phyloP scores from a whole-genome alignment of 306 rosid species.

The Clitoria ternatea region DNA sequence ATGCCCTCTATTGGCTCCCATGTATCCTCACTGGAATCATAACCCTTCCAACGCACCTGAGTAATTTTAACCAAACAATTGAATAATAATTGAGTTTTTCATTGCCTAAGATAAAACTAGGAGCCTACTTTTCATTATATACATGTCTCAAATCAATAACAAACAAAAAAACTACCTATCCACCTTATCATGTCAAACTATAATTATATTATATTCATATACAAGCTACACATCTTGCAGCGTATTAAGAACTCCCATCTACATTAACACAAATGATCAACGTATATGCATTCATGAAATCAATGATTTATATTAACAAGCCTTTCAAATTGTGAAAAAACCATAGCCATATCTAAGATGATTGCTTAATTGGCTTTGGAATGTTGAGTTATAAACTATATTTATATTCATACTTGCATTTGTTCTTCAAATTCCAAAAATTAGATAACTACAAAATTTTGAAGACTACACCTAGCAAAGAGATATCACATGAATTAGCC shows the following conservation, averaged over 20 bases:
- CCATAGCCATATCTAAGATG: neutral
- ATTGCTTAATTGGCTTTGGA: neutral
- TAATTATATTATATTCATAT: neutral
- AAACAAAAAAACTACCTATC: neutral
- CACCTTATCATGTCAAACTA: neutral
- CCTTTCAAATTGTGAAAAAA: neutral
- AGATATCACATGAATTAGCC: neutral
- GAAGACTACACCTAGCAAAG: neutral
- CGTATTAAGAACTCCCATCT: neutral
- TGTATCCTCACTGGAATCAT: constrained; percentile 37
- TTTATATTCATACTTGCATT: neutral
- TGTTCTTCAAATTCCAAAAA: neutral
- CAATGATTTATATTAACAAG: neutral
- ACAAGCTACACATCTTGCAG: neutral
- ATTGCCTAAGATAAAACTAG: neutral
- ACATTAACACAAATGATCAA: neutral
- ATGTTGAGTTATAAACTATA: neutral
- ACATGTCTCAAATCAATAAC: neutral
- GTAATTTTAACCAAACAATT: neutral
- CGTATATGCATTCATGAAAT: neutral
- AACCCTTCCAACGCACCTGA: constrained; percentile 47
- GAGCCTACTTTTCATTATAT: neutral
- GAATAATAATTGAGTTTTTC: neutral
- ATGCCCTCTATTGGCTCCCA: constrained; percentile 45
- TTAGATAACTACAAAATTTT: neutral